phyloP scores from a whole-genome alignment of 768 basidiomycete genomes.

The Leucocoprinus sp. region DNA sequence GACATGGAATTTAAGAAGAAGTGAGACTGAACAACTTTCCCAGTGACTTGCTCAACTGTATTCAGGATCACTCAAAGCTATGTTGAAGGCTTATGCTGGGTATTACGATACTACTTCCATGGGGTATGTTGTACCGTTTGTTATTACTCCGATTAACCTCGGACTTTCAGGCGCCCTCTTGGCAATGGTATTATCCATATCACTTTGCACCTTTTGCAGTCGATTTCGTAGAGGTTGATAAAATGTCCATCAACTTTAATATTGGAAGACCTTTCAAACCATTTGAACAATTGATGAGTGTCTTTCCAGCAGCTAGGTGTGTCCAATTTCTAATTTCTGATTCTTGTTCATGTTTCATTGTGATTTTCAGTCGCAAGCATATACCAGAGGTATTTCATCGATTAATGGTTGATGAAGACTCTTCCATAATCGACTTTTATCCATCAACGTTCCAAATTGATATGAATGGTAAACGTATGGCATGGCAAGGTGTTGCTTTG shows the following conservation, averaged over 20 bases:
- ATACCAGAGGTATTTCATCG: slow-evolving; percentile 81
- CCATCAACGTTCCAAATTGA: slow-evolving; percentile 88
- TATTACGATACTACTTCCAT: slow-evolving; percentile 96
- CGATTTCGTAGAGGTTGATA: slow-evolving; percentile 76
- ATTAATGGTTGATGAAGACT: slow-evolving; percentile 81
- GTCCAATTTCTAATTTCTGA: slow-evolving; percentile 13
- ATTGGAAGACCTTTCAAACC: slow-evolving; percentile 88
- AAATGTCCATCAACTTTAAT: slow-evolving; percentile 74
- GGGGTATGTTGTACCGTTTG: slow-evolving; percentile 49
- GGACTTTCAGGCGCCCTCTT: slow-evolving; percentile 66
- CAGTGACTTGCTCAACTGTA: slow-evolving; percentile 1
- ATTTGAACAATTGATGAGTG: slow-evolving; percentile 96
- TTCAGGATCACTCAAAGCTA: slow-evolving; percentile 74
- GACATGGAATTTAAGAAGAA: slow-evolving; percentile 65
- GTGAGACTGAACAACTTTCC: slow-evolving; percentile 34
- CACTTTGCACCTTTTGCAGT: slow-evolving; percentile 98
- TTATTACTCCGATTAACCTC: slow-evolving; percentile 12
- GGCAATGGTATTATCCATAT: slow-evolving; percentile 99
- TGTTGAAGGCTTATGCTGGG: slow-evolving; percentile 93
- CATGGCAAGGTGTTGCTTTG: slow-evolving; percentile 97
- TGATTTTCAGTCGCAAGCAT: slow-evolving; percentile 60
- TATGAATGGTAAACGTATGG: slow-evolving; percentile 99
- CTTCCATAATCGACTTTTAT: slow-evolving; percentile 96
- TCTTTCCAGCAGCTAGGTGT: slow-evolving; percentile 91
- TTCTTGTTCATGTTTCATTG: slow-evolving; percentile 5